Percentiles rank a stretch among this genome's conserved stretches.
Evolutionary conservation across 257 asterid species (phyloP).

Genomic region (Rauvolfia tetraphylla): DNA sequence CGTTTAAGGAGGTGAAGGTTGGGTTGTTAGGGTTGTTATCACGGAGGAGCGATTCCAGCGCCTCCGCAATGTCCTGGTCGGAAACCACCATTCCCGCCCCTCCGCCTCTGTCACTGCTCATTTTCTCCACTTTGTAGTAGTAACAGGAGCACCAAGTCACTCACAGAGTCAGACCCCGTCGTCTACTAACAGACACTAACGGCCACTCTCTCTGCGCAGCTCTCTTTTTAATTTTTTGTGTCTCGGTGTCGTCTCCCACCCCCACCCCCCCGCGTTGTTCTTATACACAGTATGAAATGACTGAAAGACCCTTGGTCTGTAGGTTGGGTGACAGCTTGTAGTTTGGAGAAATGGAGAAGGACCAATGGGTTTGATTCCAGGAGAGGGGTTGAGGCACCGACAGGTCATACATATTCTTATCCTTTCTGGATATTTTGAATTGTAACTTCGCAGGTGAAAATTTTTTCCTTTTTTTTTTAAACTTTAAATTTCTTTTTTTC

Average conservation of each 20-base stretch:
- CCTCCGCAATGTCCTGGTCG: conserved; percentile 65
- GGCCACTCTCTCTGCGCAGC: conserved; percentile 9
- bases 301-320: conserved; percentile 12
- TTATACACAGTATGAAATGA: conserved; percentile 5
- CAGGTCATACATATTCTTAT: not conserved
- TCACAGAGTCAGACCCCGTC: conserved; percentile 1
- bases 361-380: conserved; percentile 4
- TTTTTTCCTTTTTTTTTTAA: too few species aligned
- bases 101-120: conserved; percentile 43
- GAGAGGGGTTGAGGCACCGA: not conserved
- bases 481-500: too few species aligned
- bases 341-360: not conserved
- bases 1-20: conserved; percentile 40
- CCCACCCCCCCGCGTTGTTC: not conserved
- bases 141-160: not conserved
- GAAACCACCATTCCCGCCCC: conserved; percentile 40
- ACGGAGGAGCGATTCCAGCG: conserved; percentile 51
- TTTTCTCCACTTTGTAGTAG: conserved; percentile 9
- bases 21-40: conserved; percentile 31
- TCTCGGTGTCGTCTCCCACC: conserved; percentile 15
- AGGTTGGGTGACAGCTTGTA: not conserved
- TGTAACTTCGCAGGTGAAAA: too few species aligned
- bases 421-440: not conserved
- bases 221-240: not conserved
- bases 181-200: conserved; percentile 24